phyloP scores from a whole-genome alignment of 2,329 filamentous ascomycete genomes.

The Apiospora marii region DNA sequence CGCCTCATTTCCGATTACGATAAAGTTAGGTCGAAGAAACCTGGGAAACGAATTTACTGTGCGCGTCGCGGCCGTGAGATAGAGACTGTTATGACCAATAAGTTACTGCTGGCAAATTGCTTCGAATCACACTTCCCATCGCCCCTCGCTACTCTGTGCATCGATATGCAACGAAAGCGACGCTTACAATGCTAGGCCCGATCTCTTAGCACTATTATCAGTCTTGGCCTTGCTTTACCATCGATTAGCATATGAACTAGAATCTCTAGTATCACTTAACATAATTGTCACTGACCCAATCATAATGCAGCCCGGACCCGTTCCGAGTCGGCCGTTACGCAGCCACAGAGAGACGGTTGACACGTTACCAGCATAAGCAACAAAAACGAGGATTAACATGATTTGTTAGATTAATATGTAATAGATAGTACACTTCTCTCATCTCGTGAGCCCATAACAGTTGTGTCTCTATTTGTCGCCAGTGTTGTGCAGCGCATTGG shows the following conservation, averaged over 20 bases:
- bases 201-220: neutral
- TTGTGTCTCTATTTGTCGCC: slow-evolving; percentile 29
- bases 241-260: neutral
- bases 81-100: no score
- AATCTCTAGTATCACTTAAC: neutral
- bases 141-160: no score
- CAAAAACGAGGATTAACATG: neutral
- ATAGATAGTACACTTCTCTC: neutral
- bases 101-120: no score
- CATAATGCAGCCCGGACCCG: neutral
- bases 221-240: neutral
- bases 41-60: no score
- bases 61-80: no score
- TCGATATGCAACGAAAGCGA: no score
- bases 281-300: neutral
- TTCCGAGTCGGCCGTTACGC: neutral
- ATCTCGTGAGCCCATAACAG: no score
- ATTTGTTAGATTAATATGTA: neutral
- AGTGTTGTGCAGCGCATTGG: slow-evolving; percentile 32
- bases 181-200: no score
- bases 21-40: no score
- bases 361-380: no score
- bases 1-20: no score
- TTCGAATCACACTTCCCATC: no score
- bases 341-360: neutral